Evolutionary conservation across 2,329 filamentous ascomycete species (phyloP).

Genomic region (Fusarium torreyae): DNA sequence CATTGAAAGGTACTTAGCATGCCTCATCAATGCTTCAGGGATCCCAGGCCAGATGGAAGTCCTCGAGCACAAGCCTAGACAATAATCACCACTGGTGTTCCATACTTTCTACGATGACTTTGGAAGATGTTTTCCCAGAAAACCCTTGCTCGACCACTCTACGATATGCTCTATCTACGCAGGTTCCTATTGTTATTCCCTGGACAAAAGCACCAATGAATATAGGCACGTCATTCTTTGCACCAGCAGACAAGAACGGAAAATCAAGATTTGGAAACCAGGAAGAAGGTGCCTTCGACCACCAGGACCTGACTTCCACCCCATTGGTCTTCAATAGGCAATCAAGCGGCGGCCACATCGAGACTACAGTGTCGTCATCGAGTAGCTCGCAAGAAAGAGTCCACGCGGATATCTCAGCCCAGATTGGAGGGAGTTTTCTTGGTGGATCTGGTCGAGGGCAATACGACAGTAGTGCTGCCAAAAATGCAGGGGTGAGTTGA

Average conservation of each 20-base stretch:
- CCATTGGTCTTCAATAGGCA: not conserved
- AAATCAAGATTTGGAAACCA: not conserved
- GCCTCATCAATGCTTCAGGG: too few relatives aligned
- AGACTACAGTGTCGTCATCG: not conserved
- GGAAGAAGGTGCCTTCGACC: not conserved
- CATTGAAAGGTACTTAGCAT: too few relatives aligned
- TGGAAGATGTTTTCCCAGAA: not conserved
- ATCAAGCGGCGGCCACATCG: not conserved
- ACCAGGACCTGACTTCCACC: not conserved
- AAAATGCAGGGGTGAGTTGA: not conserved
- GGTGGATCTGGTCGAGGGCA: not conserved
- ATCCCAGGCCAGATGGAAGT: too few relatives aligned
- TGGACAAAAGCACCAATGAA: slow-evolving; percentile 1
- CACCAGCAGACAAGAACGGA: not conserved
- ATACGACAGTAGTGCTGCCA: not conserved
- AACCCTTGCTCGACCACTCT: not conserved
- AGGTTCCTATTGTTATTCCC: not conserved
- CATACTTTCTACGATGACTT: not conserved
- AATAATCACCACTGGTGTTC: not conserved
- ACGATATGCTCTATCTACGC: not conserved
- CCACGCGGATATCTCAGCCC: not conserved
- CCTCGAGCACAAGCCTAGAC: too few relatives aligned
- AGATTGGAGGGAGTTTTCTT: not conserved
- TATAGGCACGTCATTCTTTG: not conserved
- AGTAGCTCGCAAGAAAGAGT: not conserved